These are phyloP conservation scores for Sedum album DNA, from an alignment of 164 flowering plant species.

Conservation along the genomic window DNA sequence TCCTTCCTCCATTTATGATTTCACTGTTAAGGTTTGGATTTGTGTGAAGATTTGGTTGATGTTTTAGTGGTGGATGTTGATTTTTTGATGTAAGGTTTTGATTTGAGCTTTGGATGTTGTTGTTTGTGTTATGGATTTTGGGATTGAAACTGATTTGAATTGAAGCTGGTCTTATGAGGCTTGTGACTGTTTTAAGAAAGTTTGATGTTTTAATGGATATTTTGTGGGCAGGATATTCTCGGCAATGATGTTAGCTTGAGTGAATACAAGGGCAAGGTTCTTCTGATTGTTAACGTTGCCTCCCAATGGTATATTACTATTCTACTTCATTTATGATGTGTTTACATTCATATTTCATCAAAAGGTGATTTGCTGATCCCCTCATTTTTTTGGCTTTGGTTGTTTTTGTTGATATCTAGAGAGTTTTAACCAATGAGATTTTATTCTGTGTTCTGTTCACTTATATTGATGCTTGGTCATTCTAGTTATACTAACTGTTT, in stretches of 20 bases:
- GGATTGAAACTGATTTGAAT: too few relatives aligned
- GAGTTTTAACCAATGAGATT: too few relatives aligned
- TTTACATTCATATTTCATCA: not conserved
- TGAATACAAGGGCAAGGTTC: constrained; percentile 70
- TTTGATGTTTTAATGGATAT: not conserved
- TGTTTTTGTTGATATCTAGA: too few relatives aligned
- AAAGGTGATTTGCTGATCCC: not conserved
- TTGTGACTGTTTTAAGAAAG: not conserved
- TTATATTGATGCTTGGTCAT: not conserved
- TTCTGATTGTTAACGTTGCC: constrained; percentile 90
- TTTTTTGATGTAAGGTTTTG: too few relatives aligned
- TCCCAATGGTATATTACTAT: constrained; percentile 60
- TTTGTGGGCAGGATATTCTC: constrained; percentile 50
- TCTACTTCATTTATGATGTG: not conserved
- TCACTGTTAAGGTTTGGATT: not conserved
- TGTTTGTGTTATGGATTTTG: too few relatives aligned
- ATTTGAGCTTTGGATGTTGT: too few relatives aligned
- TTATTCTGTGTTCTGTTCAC: not conserved
- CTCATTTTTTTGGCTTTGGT: too few relatives aligned
- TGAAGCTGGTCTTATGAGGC: not conserved
- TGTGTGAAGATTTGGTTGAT: not conserved
- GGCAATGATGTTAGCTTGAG: constrained; percentile 70
- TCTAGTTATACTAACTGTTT: too few relatives aligned
- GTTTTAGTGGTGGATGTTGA: too few relatives aligned
- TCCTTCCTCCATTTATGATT: not conserved